Conservation (phyloP, 2,329 filamentous ascomycete species). For the Microsporum ferrugineum region DNA sequence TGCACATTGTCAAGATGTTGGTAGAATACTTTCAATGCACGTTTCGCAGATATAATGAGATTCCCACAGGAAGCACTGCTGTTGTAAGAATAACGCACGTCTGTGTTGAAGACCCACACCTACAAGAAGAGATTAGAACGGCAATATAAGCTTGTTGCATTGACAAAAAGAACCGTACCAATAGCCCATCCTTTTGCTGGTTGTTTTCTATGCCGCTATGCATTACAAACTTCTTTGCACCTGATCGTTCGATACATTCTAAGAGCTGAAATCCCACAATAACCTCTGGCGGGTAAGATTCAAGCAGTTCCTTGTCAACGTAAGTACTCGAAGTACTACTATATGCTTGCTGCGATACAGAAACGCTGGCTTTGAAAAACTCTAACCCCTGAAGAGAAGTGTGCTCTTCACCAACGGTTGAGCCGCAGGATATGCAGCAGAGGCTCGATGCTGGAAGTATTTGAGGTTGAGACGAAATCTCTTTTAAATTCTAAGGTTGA, state of each 20-base stretch:
- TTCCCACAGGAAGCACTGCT: slow-evolving; percentile 20
- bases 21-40: slow-evolving; percentile 50
- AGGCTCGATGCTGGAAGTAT: slow-evolving; percentile 11
- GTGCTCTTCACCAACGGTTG: slow-evolving; percentile 31
- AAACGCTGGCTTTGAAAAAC: slow-evolving; percentile 41
- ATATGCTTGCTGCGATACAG: slow-evolving; percentile 15
- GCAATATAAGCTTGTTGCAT: neutral
- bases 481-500: neutral
- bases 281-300: slow-evolving; percentile 26
- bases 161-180: slow-evolving; percentile 23
- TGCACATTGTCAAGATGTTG: slow-evolving; percentile 26
- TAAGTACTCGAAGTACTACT: slow-evolving; percentile 13
- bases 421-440: slow-evolving; percentile 23
- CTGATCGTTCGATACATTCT: slow-evolving; percentile 44
- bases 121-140: slow-evolving; percentile 15
- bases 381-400: slow-evolving; percentile 22
- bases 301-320: slow-evolving; percentile 21
- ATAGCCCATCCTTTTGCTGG: slow-evolving; percentile 20
- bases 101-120: slow-evolving; percentile 51
- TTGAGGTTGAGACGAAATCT: neutral
- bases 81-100: slow-evolving; percentile 46
- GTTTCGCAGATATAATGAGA: slow-evolving; percentile 21
- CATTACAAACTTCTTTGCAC: slow-evolving; percentile 45
- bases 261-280: slow-evolving; percentile 46
- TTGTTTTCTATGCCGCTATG: slow-evolving; percentile 23